Base-by-base conservation (phyloP, 306 rosid genomes). In the Rubus parviflorus region DNA sequence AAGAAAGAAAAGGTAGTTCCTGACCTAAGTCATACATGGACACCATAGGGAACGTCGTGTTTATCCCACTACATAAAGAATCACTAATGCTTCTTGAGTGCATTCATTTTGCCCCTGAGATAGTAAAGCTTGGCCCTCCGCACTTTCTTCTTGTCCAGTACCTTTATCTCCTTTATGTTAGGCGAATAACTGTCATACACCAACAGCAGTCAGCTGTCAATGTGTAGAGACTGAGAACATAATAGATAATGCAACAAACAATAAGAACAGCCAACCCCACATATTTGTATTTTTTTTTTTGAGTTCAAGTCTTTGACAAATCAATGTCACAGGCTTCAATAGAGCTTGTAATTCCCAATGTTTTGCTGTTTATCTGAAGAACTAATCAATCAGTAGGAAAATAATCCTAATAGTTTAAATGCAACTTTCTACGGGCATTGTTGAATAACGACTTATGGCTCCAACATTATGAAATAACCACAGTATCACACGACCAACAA, bases 151-250 rank as follows among this genome's bases (percentile, higher is more conserved):
- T 91, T 95, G 78, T 92, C 97, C 82, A 95, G 87, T 81, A 95
- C 96, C 88, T 88, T 95, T 69, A 95, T 88, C 88, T 95, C 99
- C 91, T 92, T 95, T 82, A 92, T 92, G 88, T 91, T 95, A n/a
- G 99, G 99, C 7, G 97, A 95, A 84, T 95, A 92, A 90, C 97
- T 95, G 82, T 77, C 85, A 92, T 23, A 64, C 67, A 83, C 63
- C 53, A 54, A 47, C 17, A 57, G 13, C 17, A 2, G 41, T 54
- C 6, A 75, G 45, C 22, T 25, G 53, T 62, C 67, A 70, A 70
- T 52, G 16, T 10, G 82, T 76, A 25, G 53, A 78, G 41, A 74
- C 45, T 7, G 25, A 62, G 51, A 56, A 12, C 79, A 80, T 70
- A 25, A 17, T 72, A 46, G 51, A 77, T 52, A 78, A 68, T 8